phyloP scores from a whole-genome alignment of 2,329 filamentous ascomycete genomes.

The Cryphonectria parasitica region DNA sequence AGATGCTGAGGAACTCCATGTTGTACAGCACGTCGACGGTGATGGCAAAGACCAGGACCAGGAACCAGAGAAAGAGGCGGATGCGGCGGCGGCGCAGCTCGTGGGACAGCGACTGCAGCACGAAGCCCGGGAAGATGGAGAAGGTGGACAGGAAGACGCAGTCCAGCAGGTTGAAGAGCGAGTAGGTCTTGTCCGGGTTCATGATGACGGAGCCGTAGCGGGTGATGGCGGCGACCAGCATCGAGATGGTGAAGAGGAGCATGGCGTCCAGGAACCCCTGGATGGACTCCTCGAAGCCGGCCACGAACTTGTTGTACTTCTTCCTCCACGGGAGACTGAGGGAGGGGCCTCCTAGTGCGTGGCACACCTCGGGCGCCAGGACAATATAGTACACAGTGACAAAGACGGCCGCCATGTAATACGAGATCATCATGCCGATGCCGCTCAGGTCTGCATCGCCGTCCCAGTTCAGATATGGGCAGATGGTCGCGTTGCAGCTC shows the following conservation, averaged over 20 bases:
- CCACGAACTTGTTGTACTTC: not conserved
- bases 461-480: constrained; percentile 24
- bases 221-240: constrained; percentile 25
- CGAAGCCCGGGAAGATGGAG: constrained; percentile 24
- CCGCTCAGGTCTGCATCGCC: constrained; percentile 27
- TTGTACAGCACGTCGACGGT: constrained; percentile 31
- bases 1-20: constrained; percentile 20
- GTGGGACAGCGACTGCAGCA: constrained; percentile 27
- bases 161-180: constrained; percentile 25
- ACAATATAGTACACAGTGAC: constrained; percentile 28
- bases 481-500: constrained; percentile 25
- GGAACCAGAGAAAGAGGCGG: constrained; percentile 32
- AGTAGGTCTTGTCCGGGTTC: constrained; percentile 25
- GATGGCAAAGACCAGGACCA: constrained; percentile 30
- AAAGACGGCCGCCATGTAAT: constrained; percentile 26
- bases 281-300: constrained; percentile 11
- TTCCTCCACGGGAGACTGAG: not conserved
- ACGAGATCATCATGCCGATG: constrained; percentile 28
- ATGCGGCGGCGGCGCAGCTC: constrained; percentile 29
- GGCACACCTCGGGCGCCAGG: constrained; percentile 17
- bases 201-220: constrained; percentile 20
- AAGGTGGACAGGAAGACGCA: constrained; percentile 25
- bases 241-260: constrained; percentile 28
- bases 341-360: constrained; percentile 14
- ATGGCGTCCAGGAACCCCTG: constrained; percentile 8